Conservation (phyloP, 108 stramenopile genomes). For the Pseudonitzschia delicatissima region DNA sequence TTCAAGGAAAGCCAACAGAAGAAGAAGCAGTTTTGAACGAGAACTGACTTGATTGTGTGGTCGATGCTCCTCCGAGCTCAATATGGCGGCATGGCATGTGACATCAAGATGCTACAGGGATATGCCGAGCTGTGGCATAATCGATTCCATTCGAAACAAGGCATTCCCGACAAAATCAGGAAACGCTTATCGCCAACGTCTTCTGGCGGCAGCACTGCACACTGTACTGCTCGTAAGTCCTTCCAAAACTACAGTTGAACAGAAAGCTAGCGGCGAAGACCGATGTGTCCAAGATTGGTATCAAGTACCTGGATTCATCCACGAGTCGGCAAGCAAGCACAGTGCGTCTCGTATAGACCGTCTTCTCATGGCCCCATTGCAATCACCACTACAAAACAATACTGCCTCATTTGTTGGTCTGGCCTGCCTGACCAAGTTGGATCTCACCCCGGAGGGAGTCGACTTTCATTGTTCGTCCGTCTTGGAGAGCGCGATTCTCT, state of each 20-base stretch:
- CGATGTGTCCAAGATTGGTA: constrained; percentile 7
- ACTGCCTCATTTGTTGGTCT: constrained; percentile 14
- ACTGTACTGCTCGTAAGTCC: no score
- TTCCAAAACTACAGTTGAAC: not conserved
- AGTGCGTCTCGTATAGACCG: constrained; percentile 3
- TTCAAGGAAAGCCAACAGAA: not conserved
- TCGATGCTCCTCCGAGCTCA: constrained; percentile 62
- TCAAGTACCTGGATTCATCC: constrained; percentile 14
- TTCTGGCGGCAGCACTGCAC: no score
- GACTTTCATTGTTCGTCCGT: constrained; percentile 87
- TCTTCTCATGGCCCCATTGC: not conserved
- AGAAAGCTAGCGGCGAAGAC: not conserved
- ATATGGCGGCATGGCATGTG: constrained; percentile 84
- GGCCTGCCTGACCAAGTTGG: constrained; percentile 33
- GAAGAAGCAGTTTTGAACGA: not conserved
- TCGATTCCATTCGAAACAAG: constrained; percentile 38
- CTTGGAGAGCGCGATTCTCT: constrained; percentile 41
- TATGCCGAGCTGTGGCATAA: constrained; percentile 51
- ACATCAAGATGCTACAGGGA: constrained; percentile 62
- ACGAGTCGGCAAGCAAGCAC: constrained; percentile 9
- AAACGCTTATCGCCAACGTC: not conserved
- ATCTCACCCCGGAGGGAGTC: constrained; percentile 61
- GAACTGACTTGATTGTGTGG: constrained; percentile 43
- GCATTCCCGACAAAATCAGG: not conserved
- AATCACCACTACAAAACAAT: constrained; percentile 6